Evolutionary conservation across 2,329 filamentous ascomycete genomes (phyloP).

Genomic region (Xylaria multiplex): DNA sequence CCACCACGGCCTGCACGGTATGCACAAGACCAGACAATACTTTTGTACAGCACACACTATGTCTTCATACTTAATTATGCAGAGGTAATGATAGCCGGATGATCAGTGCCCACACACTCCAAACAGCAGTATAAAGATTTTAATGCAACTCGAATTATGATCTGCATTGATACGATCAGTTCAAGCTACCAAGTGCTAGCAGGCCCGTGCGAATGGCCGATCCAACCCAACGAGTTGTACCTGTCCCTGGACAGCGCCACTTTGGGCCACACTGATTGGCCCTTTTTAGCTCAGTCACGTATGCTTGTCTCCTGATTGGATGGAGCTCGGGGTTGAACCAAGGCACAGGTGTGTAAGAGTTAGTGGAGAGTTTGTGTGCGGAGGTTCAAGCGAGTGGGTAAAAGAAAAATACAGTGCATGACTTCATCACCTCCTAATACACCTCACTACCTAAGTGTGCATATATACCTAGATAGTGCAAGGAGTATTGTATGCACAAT

Average conservation of each 20-base stretch:
- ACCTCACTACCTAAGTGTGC: neutral
- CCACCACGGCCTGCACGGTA: too few relatives aligned
- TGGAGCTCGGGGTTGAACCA: neutral
- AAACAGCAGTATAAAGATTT: neutral
- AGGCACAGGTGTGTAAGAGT: neutral
- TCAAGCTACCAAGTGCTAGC: too few relatives aligned
- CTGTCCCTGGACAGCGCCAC: neutral
- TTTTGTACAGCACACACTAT: too few relatives aligned
- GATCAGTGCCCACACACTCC: too few relatives aligned
- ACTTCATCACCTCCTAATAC: neutral
- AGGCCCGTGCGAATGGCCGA: neutral
- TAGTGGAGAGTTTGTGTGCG: neutral
- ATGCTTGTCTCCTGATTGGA: neutral
- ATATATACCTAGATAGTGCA: too few relatives aligned
- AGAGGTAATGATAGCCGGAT: too few relatives aligned
- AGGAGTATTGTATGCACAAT: too few relatives aligned
- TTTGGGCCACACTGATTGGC: constrained; percentile 1
- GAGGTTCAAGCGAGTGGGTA: neutral
- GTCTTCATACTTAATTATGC: too few relatives aligned
- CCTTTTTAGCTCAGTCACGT: neutral
- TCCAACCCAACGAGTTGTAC: neutral
- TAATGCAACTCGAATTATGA: constrained; percentile 25
- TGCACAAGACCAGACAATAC: too few relatives aligned
- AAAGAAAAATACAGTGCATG: neutral
- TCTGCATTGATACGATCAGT: constrained; percentile 16